Percentiles rank a stretch among this genome's conserved stretches.
phyloP scores from a whole-genome alignment of 2,329 filamentous ascomycete species.

The Colletotrichum sojae region DNA sequence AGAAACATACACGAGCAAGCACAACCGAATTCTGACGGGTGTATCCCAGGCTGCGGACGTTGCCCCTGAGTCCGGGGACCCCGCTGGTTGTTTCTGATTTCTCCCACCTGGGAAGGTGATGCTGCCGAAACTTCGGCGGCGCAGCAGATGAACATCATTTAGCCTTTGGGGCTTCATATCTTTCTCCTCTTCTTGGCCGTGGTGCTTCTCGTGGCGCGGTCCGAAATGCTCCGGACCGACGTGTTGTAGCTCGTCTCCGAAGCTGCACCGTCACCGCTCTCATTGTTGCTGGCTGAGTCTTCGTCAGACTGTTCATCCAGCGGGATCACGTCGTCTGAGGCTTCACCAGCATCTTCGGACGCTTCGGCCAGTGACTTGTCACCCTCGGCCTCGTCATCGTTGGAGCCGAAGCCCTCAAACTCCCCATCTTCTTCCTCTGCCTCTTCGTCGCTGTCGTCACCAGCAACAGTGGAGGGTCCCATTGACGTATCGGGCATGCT shows the following conservation, averaged over 20 bases:
- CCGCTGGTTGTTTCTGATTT: conserved; percentile 14
- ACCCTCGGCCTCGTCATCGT: conserved; percentile 55
- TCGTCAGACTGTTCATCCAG: conserved; percentile 35
- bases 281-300: conserved; percentile 40
- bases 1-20: neutral
- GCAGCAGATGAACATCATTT: conserved; percentile 24
- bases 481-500: conserved; percentile 56
- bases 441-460: conserved; percentile 43
- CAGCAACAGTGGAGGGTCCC: conserved; percentile 46
- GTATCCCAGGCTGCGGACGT: neutral
- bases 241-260: conserved; percentile 41
- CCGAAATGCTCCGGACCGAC: conserved; percentile 37
- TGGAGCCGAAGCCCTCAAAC: conserved; percentile 65
- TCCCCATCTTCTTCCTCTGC: conserved; percentile 54
- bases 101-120: conserved; percentile 19
- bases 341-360: conserved; percentile 31
- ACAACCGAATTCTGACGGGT: neutral
- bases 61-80: conserved; percentile 2
- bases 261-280: conserved; percentile 28
- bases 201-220: conserved; percentile 24
- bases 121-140: conserved; percentile 36
- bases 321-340: conserved; percentile 39
- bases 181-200: conserved; percentile 40
- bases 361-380: conserved; percentile 26
- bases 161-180: conserved; percentile 26